Base-by-base conservation (phyloP, 2,329 filamentous ascomycete genomes). In the Fusarium sp. region DNA sequence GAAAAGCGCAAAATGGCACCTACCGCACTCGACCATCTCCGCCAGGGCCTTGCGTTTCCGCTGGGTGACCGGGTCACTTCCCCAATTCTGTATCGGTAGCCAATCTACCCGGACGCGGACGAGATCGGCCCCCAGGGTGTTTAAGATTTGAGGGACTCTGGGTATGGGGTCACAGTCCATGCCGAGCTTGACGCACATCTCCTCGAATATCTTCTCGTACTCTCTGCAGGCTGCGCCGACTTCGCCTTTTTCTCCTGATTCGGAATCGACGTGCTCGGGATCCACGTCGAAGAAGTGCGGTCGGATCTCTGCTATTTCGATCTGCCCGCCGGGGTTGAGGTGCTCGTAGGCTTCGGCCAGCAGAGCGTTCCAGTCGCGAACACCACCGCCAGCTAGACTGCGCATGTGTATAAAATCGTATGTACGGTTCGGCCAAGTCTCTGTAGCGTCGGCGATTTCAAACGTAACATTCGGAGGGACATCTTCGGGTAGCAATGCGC, bases 381-480 rank as follows among this genome's bases (percentile, higher is more conserved):
- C 78, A 53, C 87, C 87, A 1, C 83, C 85, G 14, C 83, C 83
- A 12, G 85, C 79, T n/a, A 84, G 73, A 73, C 84, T 82, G 45
- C 85, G 83, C 64, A 83, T 80, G 71, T 86, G 84, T 28, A 86
- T 79, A 53, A 86, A 84, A 74, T 86, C 85, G 61, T 80, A 81
- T 6, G 75, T 74, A 2, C 74, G 69, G 12, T 76, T 76, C 8
- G 78, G 79, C 85, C 84, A 86, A 8, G 79, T 82, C 35, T 88
- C 83, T 69, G 89, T 87, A 36, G 87, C 84, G 76, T 92, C 89
- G 77, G 88, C 88, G 44, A 91, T 85, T 65, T 88, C 82, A 77
- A 91, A 91, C 8, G 83, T 84, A 28, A 91, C 85, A 73, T 92
- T 92, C 24, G 88, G 84, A 12, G 90, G 90, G 13, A 91, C 86